phyloP scores from a whole-genome alignment of 2,329 filamentous ascomycete species.

The Trichoderma semiorbis region DNA sequence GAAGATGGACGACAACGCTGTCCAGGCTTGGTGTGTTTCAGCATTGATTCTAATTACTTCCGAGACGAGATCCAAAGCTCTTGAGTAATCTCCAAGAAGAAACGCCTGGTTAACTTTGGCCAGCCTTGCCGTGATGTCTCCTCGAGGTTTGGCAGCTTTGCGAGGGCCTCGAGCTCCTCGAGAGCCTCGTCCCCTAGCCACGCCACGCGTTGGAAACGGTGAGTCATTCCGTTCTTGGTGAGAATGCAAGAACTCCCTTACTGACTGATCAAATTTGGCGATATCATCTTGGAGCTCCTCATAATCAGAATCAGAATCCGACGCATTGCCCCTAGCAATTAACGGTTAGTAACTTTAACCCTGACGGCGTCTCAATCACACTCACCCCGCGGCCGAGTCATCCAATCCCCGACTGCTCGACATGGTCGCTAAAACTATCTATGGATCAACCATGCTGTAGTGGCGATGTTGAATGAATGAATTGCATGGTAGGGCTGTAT shows the following conservation, averaged over 20 bases:
- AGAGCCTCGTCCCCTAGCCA: constrained; percentile 28
- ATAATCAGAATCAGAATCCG: constrained; percentile 44
- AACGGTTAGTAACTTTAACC: background rate
- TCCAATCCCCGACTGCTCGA: background rate
- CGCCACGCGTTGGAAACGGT: constrained; percentile 22
- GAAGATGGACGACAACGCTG: constrained; percentile 57
- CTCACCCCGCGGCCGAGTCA: background rate
- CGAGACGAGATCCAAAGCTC: constrained; percentile 55
- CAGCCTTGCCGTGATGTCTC: constrained; percentile 67
- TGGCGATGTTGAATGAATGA: background rate
- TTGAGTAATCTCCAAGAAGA: constrained; percentile 57
- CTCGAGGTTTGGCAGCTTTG: constrained; percentile 64
- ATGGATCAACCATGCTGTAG: background rate
- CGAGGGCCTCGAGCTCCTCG: constrained; percentile 47
- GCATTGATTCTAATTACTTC: constrained; percentile 67
- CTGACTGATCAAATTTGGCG: constrained; percentile 41
- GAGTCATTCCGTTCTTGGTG: constrained; percentile 31
- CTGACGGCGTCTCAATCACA: background rate
- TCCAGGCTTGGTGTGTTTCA: constrained; percentile 64
- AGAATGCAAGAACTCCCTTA: constrained; percentile 39
- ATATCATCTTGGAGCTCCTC: constrained; percentile 44
- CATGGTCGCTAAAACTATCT: background rate
- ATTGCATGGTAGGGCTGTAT: background rate
- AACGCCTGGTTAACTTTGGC: constrained; percentile 66
- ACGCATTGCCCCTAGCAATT: constrained; percentile 27